These are phyloP conservation scores for Hyaloperonospora brassicae DNA, from an alignment of 352 stramenopile species.

Conservation along the genomic window DNA sequence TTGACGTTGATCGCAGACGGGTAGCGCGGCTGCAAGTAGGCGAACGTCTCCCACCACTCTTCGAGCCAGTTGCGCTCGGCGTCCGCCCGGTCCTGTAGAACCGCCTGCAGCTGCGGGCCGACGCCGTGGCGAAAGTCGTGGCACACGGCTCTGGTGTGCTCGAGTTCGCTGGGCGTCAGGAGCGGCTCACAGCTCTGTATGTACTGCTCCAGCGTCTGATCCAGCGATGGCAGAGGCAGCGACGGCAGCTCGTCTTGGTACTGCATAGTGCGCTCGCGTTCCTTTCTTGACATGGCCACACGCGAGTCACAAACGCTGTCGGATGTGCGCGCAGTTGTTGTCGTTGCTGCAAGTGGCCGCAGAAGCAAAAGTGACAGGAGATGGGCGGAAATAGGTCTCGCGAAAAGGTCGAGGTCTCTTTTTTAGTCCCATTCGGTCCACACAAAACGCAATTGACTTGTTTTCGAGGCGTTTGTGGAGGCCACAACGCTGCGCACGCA, in stretches of 20 bases:
- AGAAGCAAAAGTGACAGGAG: no score
- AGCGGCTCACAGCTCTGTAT: slow-evolving; percentile 89
- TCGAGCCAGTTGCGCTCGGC: slow-evolving; percentile 87
- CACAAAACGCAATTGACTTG: no score
- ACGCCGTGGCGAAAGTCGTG: slow-evolving; percentile 86
- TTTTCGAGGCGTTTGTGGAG: no score
- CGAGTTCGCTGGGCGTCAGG: slow-evolving; percentile 79
- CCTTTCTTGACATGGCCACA: slow-evolving; percentile 13
- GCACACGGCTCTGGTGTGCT: slow-evolving; percentile 86
- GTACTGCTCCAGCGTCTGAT: slow-evolving; percentile 90
- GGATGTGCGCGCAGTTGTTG: no score
- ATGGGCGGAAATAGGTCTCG: no score
- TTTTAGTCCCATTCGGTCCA: no score
- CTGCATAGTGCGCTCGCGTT: slow-evolving; percentile 60
- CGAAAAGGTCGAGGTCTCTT: no score
- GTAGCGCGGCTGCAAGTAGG: slow-evolving; percentile 92
- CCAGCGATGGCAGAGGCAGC: slow-evolving; percentile 89
- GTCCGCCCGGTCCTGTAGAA: slow-evolving; percentile 78
- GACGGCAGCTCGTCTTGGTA: slow-evolving; percentile 84
- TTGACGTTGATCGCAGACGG: slow-evolving; percentile 95
- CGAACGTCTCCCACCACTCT: slow-evolving; percentile 95
- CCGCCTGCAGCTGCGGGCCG: slow-evolving; percentile 85
- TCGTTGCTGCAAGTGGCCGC: no score
- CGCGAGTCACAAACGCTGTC: no score
- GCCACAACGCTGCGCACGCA: no score